phyloP scores from a whole-genome alignment of 768 basidiomycete genomes.

The Amanita phalloides region DNA sequence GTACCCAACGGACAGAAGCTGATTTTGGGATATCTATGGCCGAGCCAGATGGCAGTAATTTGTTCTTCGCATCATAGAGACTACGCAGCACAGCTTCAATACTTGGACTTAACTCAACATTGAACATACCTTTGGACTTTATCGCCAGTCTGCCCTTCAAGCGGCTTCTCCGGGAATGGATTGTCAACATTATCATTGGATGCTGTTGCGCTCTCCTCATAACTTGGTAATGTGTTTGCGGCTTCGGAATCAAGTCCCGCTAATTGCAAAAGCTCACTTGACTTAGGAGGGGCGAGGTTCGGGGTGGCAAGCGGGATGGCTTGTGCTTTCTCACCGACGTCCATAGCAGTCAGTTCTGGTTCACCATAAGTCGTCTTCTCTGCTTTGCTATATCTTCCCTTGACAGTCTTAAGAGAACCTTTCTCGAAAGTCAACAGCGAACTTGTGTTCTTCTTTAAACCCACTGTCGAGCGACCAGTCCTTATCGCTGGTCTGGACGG shows the following conservation, averaged over 20 bases:
- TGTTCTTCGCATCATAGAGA: conserved; percentile 8
- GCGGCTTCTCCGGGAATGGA: not conserved
- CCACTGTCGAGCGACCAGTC: conserved; percentile 40
- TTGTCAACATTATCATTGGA: not conserved
- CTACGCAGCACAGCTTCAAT: conserved; percentile 6
- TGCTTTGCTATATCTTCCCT: conserved; percentile 26
- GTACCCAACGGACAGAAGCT: conserved; percentile 25
- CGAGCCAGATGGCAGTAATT: not conserved
- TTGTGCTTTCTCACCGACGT: not conserved
- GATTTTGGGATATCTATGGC: not conserved
- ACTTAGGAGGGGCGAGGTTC: conserved; percentile 1
- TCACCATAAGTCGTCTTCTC: conserved; percentile 2
- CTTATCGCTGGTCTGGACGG: conserved; percentile 26
- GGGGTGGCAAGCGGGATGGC: not conserved
- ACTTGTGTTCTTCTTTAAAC: conserved; percentile 30
- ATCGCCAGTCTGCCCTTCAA: not conserved
- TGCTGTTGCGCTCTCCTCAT: conserved; percentile 34
- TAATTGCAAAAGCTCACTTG: conserved; percentile 33
- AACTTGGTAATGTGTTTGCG: conserved; percentile 39
- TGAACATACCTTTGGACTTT: not conserved
- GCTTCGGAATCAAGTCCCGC: conserved; percentile 33
- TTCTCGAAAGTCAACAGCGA: conserved; percentile 46
- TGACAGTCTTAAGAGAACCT: conserved; percentile 39
- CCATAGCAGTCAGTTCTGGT: not conserved
- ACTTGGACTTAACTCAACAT: not conserved